These are phyloP conservation scores for Nicotiana benthamiana DNA, from an alignment of 257 asterid genomes.

Conservation along the genomic window DNA sequence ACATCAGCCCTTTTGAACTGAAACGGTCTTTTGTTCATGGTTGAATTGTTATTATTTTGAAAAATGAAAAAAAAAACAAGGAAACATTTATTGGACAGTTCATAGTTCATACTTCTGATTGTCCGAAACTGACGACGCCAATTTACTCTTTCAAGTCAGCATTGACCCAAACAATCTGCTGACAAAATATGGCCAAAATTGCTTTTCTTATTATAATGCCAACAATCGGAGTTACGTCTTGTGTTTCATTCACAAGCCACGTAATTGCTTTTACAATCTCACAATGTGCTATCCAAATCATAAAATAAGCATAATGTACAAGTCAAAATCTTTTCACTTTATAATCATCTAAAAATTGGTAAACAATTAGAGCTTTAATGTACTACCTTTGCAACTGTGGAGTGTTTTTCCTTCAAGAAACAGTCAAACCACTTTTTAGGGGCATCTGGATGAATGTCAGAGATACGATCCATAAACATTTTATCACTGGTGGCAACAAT, in stretches of 20 bases:
- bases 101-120: not conserved
- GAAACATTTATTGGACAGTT: not conserved
- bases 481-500: conserved; percentile 54
- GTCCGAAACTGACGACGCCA: not conserved
- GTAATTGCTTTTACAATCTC: not conserved
- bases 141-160: not conserved
- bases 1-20: not conserved
- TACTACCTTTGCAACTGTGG: not conserved
- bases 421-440: conserved; percentile 35
- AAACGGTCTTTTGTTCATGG: not conserved
- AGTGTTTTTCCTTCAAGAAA: conserved; percentile 6
- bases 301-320: not conserved
- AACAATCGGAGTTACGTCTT: not conserved
- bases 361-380: not conserved
- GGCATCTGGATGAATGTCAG: conserved; percentile 38
- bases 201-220: not conserved
- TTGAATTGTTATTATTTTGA: not conserved
- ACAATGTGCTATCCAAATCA: not conserved
- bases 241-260: not conserved
- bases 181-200: not conserved
- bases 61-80: not conserved
- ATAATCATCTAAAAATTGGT: not conserved
- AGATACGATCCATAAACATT: conserved; percentile 35
- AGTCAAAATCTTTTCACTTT: not conserved
- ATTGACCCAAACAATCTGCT: not conserved